Percentiles rank a stretch among this genome's conserved stretches.
phyloP scores from a whole-genome alignment of 495 filamentous ascomycete species.

The Hypoxylon trugodes region DNA sequence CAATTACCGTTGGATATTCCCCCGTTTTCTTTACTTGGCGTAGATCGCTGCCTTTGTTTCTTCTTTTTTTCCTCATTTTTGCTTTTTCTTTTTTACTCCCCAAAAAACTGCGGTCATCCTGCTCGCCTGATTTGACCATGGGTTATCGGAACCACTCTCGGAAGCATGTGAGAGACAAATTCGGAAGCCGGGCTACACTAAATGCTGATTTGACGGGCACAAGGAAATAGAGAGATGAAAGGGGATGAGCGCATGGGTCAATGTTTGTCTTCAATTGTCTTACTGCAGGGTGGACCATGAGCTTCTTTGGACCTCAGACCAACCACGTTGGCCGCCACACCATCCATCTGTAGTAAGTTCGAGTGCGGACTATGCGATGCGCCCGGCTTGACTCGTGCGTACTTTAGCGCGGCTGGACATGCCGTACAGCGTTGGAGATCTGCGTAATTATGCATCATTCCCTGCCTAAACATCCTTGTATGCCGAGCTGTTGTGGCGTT shows the following conservation, averaged over 20 bases:
- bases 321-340: constrained; percentile 26
- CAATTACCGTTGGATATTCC: constrained; percentile 8
- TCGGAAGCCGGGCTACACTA: constrained; percentile 11
- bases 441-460: constrained; percentile 18
- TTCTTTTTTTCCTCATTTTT: not conserved
- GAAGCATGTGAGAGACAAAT: constrained; percentile 35
- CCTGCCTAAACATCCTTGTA: constrained; percentile 16
- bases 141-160: constrained; percentile 28
- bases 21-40: constrained; percentile 25
- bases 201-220: constrained; percentile 32
- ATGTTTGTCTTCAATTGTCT: constrained; percentile 32
- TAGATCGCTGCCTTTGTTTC: constrained; percentile 7
- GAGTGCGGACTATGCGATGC: constrained; percentile 10
- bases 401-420: constrained; percentile 37
- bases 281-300: constrained; percentile 23
- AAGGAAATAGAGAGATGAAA: constrained; percentile 32
- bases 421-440: constrained; percentile 35
- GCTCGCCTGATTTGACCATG: constrained; percentile 3
- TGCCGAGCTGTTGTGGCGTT: constrained; percentile 25
- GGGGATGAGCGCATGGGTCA: constrained; percentile 31
- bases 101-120: constrained; percentile 7
- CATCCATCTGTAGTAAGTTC: constrained; percentile 9
- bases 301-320: constrained; percentile 32
- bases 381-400: constrained; percentile 27
- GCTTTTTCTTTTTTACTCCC: not conserved